Percentiles rank a stretch among this genome's conserved stretches.
Conservation (phyloP, 2,329 filamentous ascomycete species). For the Thelonectria blattea region DNA sequence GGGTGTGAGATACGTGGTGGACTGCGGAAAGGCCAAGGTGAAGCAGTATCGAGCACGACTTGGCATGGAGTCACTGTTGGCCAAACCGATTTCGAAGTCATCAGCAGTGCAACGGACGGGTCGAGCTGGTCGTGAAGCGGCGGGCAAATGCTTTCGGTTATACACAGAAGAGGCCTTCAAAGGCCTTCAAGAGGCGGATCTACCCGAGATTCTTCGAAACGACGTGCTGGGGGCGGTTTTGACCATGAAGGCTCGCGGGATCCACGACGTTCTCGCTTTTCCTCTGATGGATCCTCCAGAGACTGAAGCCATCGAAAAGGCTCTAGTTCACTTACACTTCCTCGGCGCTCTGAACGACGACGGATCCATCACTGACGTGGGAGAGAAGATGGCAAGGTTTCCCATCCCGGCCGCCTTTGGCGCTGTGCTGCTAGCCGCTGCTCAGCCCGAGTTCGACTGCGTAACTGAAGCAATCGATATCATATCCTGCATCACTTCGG, state of each 20-base stretch:
- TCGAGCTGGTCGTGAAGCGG: conserved; percentile 89
- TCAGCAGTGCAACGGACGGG: conserved; percentile 91
- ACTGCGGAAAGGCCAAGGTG: conserved; percentile 91
- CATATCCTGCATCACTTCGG: conserved; percentile 67
- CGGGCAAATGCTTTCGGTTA: conserved; percentile 87
- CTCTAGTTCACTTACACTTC: conserved; percentile 78
- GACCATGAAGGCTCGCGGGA: conserved; percentile 91
- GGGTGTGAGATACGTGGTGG: conserved; percentile 88
- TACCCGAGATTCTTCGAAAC: conserved; percentile 88
- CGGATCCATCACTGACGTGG: conserved; percentile 75
- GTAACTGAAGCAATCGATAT: conserved; percentile 86
- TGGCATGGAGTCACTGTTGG: conserved; percentile 87
- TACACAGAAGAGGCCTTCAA: conserved; percentile 84
- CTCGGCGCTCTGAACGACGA: conserved; percentile 76
- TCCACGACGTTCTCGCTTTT: conserved; percentile 81
- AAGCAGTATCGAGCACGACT: conserved; percentile 87
- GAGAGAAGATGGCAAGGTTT: conserved; percentile 79
- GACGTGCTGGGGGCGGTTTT: conserved; percentile 86
- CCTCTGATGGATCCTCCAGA: conserved; percentile 85
- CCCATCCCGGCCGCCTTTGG: conserved; percentile 83
- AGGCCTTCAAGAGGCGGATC: conserved; percentile 72
- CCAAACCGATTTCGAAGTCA: conserved; percentile 90
- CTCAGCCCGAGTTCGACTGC: conserved; percentile 72
- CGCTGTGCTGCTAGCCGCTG: conserved; percentile 81
- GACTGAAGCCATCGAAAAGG: conserved; percentile 78